phyloP scores from a whole-genome alignment of 2,329 filamentous ascomycete genomes.

The Penicillium verrucosum region DNA sequence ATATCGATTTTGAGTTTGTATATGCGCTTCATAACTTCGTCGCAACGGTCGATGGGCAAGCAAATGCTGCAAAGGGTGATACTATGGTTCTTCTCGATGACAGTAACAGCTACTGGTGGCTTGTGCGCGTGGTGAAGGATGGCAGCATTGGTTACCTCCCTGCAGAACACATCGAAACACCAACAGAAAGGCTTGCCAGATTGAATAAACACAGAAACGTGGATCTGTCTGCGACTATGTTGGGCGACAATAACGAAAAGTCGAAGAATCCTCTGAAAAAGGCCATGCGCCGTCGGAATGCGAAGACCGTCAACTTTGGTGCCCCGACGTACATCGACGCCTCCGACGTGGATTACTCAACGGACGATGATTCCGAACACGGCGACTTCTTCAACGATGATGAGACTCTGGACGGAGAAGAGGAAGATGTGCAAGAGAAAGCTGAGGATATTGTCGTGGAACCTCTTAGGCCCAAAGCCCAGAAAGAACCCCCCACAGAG shows the following conservation, averaged over 20 bases:
- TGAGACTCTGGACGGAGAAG: slow-evolving; percentile 44
- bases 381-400: slow-evolving; percentile 46
- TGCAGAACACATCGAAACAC: slow-evolving; percentile 97
- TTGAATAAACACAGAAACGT: slow-evolving; percentile 98
- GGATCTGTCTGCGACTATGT: slow-evolving; percentile 72
- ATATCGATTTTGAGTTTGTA: slow-evolving; percentile 99
- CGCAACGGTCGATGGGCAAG: slow-evolving; percentile 95
- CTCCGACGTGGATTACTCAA: slow-evolving; percentile 80
- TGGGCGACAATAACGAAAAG: slow-evolving; percentile 72
- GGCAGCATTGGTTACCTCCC: slow-evolving; percentile 94
- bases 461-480: slow-evolving; percentile 43
- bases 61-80: slow-evolving; percentile 96
- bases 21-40: slow-evolving; percentile 98
- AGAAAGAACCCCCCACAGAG: slow-evolving; percentile 34
- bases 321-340: slow-evolving; percentile 85
- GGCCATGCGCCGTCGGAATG: slow-evolving; percentile 74
- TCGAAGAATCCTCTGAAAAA: slow-evolving; percentile 79
- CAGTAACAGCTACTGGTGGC: slow-evolving; percentile 99
- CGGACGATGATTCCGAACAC: slow-evolving; percentile 66
- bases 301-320: slow-evolving; percentile 83
- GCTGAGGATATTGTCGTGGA: slow-evolving; percentile 44
- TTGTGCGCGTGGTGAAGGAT: slow-evolving; percentile 94
- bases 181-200: slow-evolving; percentile 86
- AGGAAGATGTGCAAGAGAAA: slow-evolving; percentile 32
- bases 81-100: slow-evolving; percentile 98